These are phyloP conservation scores for Candida boleticola DNA, from an alignment of 805 yeast genomes.

Conservation along the genomic window DNA sequence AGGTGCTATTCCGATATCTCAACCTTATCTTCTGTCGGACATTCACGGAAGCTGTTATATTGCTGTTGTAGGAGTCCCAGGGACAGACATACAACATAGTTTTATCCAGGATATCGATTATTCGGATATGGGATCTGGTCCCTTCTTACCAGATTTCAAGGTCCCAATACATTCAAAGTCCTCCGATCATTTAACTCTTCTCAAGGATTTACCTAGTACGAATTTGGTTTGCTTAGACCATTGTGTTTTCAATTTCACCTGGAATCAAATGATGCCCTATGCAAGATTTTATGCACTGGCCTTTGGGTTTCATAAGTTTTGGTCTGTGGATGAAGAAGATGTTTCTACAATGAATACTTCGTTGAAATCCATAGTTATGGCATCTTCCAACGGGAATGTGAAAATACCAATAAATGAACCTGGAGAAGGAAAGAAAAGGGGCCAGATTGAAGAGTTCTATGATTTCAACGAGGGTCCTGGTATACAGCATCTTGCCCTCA, in stretches of 20 bases:
- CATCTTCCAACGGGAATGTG: slow-evolving; percentile 58
- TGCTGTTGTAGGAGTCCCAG: slow-evolving; percentile 45
- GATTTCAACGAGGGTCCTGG: slow-evolving; percentile 80
- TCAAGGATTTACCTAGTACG: slow-evolving; percentile 29
- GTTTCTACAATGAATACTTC: slow-evolving; percentile 71
- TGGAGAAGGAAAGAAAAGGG: slow-evolving; percentile 59
- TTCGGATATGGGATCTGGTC: slow-evolving; percentile 26
- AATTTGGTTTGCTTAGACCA: slow-evolving; percentile 59
- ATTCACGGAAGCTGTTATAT: slow-evolving; percentile 46
- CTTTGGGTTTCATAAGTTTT: slow-evolving; percentile 73
- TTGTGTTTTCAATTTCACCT: slow-evolving; percentile 74
- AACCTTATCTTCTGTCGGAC: slow-evolving; percentile 36
- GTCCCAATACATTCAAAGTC: background rate
- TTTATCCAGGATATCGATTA: slow-evolving; percentile 49
- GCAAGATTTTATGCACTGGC: slow-evolving; percentile 59
- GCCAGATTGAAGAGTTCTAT: slow-evolving; percentile 82
- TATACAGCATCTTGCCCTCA: slow-evolving; percentile 76
- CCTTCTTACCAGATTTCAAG: slow-evolving; percentile 45
- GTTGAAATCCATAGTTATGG: slow-evolving; percentile 72
- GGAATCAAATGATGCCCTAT: slow-evolving; percentile 60
- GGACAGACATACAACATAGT: slow-evolving; percentile 70
- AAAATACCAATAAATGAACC: slow-evolving; percentile 90
- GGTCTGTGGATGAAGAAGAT: slow-evolving; percentile 82
- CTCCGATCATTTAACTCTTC: background rate
- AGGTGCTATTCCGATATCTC: slow-evolving; percentile 40